Evolutionary conservation across 805 yeast genomes (phyloP).

Genomic region (Starmerella sp.): DNA sequence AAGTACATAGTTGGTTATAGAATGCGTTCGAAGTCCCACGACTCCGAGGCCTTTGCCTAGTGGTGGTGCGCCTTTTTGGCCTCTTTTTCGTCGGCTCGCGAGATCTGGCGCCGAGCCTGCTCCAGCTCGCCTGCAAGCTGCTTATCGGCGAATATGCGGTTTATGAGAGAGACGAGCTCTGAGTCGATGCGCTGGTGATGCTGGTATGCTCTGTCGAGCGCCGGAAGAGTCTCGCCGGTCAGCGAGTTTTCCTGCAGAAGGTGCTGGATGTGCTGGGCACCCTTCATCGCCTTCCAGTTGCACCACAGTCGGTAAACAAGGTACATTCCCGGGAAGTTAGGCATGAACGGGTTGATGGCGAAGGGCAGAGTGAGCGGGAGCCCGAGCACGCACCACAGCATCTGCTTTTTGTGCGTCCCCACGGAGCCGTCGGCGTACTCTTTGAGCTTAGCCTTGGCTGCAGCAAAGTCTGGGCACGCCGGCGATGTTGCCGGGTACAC

Average conservation of each 20-base stretch:
- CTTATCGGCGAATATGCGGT: slow-evolving; percentile 10
- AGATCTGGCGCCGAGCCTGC: slow-evolving; percentile 19
- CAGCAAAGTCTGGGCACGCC: slow-evolving; percentile 16
- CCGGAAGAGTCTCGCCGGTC: slow-evolving; percentile 21
- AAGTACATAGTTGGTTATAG: no score
- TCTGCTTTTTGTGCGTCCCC: slow-evolving; percentile 44
- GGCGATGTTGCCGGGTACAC: slow-evolving; percentile 39
- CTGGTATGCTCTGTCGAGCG: slow-evolving; percentile 10
- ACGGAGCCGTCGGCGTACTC: slow-evolving; percentile 41
- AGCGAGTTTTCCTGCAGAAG: slow-evolving; percentile 40
- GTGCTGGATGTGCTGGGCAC: slow-evolving; percentile 55
- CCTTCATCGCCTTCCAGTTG: slow-evolving; percentile 65
- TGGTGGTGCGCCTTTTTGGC: not conserved
- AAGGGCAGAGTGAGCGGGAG: slow-evolving; percentile 74
- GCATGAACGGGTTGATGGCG: slow-evolving; percentile 71
- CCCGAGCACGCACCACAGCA: slow-evolving; percentile 43
- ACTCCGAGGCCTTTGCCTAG: no score
- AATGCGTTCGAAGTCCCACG: no score
- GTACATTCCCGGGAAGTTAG: slow-evolving; percentile 87
- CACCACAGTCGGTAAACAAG: slow-evolving; percentile 72
- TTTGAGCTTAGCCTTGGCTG: slow-evolving; percentile 22
- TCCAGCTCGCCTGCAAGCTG: slow-evolving; percentile 15
- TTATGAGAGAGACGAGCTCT: slow-evolving; percentile 8
- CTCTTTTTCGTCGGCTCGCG: not conserved
- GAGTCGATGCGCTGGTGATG: not conserved